phyloP scores from a whole-genome alignment of 2,329 filamentous ascomycete species.

The Aplosporella prunicola region DNA sequence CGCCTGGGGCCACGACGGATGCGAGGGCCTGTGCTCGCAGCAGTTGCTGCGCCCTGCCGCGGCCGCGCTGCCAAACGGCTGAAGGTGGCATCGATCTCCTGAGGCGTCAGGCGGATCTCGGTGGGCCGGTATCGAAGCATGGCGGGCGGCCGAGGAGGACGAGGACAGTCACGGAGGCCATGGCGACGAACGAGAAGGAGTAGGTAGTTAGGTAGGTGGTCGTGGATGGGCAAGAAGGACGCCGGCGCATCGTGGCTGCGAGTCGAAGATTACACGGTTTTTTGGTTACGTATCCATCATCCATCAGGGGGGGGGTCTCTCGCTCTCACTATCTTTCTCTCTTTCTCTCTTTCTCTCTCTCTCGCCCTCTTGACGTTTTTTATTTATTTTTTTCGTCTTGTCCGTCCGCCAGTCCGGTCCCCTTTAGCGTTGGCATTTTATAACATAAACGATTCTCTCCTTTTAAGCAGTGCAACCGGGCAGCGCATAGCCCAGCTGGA shows the following conservation, averaged over 20 bases:
- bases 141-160: slow-evolving; percentile 10
- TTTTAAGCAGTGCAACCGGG: no score
- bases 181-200: background rate
- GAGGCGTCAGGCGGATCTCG: slow-evolving; percentile 27
- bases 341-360: no score
- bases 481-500: no score
- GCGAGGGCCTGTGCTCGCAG: slow-evolving; percentile 14
- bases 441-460: no score
- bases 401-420: no score
- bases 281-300: no score
- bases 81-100: slow-evolving; percentile 27
- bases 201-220: background rate
- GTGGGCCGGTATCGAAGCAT: slow-evolving; percentile 29
- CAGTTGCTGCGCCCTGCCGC: slow-evolving; percentile 10
- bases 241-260: background rate
- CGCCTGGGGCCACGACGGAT: slow-evolving; percentile 23
- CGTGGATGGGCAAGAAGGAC: background rate
- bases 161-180: background rate
- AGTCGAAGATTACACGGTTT: no score
- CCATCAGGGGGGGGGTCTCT: no score
- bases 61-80: slow-evolving; percentile 22
- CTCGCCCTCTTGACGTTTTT: no score
- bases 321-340: no score
- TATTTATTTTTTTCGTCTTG: no score
- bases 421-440: no score